Evolutionary conservation across 768 basidiomycete species (phyloP), one percentile per base, ranked within the genome.

Genomic region (Crepidotus variabilis): DNA sequence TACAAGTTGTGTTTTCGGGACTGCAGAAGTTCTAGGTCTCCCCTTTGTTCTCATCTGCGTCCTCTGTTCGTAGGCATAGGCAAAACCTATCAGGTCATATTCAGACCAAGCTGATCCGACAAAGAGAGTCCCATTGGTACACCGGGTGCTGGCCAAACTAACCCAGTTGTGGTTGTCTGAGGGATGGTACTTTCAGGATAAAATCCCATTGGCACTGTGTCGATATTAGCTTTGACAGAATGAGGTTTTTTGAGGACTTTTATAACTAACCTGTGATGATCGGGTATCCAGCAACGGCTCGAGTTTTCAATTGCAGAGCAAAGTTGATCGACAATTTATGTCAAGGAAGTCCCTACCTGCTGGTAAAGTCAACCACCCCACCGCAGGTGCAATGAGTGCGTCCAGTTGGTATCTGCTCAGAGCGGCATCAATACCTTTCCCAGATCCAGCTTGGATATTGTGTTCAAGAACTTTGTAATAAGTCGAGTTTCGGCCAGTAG

Each of bases 91-190:
- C 36, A 87, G 72, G n/a, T 76, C 67, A 62, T 77, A 79, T 56
- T 86, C 86, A 39, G 80, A 80, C 65, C 81, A 87, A 16, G 80
- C 81, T 1, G 84, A 82, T 0, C 84, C 83, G 9, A 85, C 60
- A 69, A 87, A 87, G 83, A 78, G 5, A 87, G 65, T 0, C 86
- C 86, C 49, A 86, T 81, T 0, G 85, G 85, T 34, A 81, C 75
- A 10, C 82, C 82, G 1, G 82, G 85, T 0, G 77, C 78, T 1
- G 80, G 78, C 54, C 77, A 79, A 0, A 80, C 71, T 1, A 76
- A 74, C 56, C 62, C 60, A 36, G 72, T 77, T 14, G 75, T 73
- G 0, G 78, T 77, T 13, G 66, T 63, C 1, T 57, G 55, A 5
- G 75, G 69, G 1, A 75, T 66, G 24, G 78, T 73, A 56, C 79